These are phyloP conservation scores for Ceratopteris richardii DNA, from an alignment of 75 land plant genomes.

Conservation along the genomic window DNA sequence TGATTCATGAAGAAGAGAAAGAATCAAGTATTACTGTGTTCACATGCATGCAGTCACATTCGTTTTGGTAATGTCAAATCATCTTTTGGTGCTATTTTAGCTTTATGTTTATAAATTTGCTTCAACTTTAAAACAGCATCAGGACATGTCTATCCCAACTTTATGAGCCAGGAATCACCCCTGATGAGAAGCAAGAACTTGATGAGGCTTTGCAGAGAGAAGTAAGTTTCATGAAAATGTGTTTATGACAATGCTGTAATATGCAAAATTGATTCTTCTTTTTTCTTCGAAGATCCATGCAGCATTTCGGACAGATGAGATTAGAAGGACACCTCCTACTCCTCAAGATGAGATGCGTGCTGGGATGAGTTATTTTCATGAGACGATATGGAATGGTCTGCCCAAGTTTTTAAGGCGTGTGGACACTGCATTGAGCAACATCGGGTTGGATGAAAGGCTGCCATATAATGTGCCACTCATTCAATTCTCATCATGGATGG, in stretches of 20 bases:
- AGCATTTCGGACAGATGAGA: constrained; percentile 97
- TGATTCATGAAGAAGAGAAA: too few relatives aligned
- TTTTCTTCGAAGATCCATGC: constrained; percentile 68
- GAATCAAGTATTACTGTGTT: too few relatives aligned
- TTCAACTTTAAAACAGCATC: constrained; percentile 65
- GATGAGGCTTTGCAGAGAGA: constrained; percentile 92
- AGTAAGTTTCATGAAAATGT: constrained; percentile 27
- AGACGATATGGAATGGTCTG: constrained; percentile 96
- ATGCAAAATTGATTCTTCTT: too few relatives aligned
- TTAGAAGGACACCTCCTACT: constrained; percentile 84
- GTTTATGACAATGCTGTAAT: too few relatives aligned
- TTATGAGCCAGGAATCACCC: constrained; percentile 80
- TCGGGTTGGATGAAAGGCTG: constrained; percentile 84
- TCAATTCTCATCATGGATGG: constrained; percentile 99
- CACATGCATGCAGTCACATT: too few relatives aligned
- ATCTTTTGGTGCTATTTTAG: too few relatives aligned
- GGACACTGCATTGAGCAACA: constrained; percentile 90
- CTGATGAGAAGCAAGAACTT: constrained; percentile 94
- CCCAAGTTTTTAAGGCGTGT: constrained; percentile 95
- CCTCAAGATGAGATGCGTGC: constrained; percentile 99
- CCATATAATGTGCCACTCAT: constrained; percentile 98
- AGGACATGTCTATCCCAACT: constrained; percentile 69
- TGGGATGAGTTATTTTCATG: constrained; percentile 99
- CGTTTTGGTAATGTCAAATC: too few relatives aligned
- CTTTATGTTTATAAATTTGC: too few relatives aligned